Evolutionary conservation across 1,139 yeast species (phyloP), one percentile per base, ranked within the genome.

Genomic region (Suhomyces coccinellae): DNA sequence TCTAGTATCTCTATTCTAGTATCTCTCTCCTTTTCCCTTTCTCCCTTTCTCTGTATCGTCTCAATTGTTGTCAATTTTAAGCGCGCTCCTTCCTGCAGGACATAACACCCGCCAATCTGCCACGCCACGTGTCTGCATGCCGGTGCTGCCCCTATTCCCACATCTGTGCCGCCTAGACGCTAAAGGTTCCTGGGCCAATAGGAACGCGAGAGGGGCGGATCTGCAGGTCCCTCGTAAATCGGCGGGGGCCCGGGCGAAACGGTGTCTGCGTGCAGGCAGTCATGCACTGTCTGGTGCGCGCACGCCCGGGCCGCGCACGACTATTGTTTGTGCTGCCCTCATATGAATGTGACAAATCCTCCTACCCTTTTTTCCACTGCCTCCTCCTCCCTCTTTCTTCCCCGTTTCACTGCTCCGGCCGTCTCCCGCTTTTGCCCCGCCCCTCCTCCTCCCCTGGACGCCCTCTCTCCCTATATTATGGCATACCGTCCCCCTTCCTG

Each of bases 401-500:
- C 29, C 7, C 11, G 2, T n/a, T 26, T 33, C 39, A 17, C 33
- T n/a, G n/a, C 16, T 29, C 20, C 10, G 28, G 38, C 29, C 14
- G 20, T 38, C 32, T 27, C 14, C 32, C 16, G 16, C 31, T 13
- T 33, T 29, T 12, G 22, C 26, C 35, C 40, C 16, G 22, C 34
- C 31, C 33, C 33, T 33, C 12, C 30, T 24, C 15, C 27, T 31
- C 3, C n/a, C 29, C 13, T 7, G 17, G n/a, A 30, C 27, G 9
- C 31, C 26, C 26, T 17, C 38, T 30, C 12, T 13, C 20, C 29
- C 26, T 40, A 14, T 46, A 36, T 34, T 34, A 51, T 52, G 52
- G 50, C 51, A 11, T 51, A 48, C 35, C 43, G 53, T 43, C 49
- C 54, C 30, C 47, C 50, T 11, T 27, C 41, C 34, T 48, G 48